Evolutionary conservation across 768 basidiomycete genomes (phyloP), one percentile per base, ranked within the genome.

Genomic region (Ephemerocybe angulata): DNA sequence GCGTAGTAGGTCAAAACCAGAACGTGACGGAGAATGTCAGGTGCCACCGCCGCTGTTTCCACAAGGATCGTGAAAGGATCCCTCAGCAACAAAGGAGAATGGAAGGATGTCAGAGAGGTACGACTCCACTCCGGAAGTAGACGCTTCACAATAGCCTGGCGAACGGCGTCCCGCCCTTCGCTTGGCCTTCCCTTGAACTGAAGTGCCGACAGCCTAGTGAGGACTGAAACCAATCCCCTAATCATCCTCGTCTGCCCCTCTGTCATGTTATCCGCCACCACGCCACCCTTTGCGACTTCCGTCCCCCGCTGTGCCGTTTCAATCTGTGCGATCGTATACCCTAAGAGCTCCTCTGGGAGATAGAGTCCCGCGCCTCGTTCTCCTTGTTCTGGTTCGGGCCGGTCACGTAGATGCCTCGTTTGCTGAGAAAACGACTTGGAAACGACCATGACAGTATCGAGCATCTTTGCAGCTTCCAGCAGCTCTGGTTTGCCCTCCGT

Each of bases 121-220:
- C 88, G 80, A 61, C 88, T 93, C 92, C 93, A 95, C 69, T 96
- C 93, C 1, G 94, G 93, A 30, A 96, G 66, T 24, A 97, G 72
- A 17, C 94, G 82, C 62, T 95, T 95, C 71, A 96, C 86, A 62
- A 97, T 87, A 0, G 88, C 88, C 58, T 90, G 91, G 37, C 86
- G 81, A 50, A 93, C 80, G 3, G 85, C 85, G 54, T 90, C 87
- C 37, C 83, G 78, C 3, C 89, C 89, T 60, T 88, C 88, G 60
- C 92, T 89, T 0, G 80, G 76, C 40, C 87, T 72, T 30, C 76
- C 80, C 62, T 82, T 85, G 70, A 93, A 87, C 56, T 88, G 84
- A 43, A 90, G 65, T 25, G 74, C 79, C 0, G 83, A 83, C 22
- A 93, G 72, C 56, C 80, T 84, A 22, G 77, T 78, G 53, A 98